Conservation (phyloP, 75 land plant genomes). For the Picea glauca region DNA sequence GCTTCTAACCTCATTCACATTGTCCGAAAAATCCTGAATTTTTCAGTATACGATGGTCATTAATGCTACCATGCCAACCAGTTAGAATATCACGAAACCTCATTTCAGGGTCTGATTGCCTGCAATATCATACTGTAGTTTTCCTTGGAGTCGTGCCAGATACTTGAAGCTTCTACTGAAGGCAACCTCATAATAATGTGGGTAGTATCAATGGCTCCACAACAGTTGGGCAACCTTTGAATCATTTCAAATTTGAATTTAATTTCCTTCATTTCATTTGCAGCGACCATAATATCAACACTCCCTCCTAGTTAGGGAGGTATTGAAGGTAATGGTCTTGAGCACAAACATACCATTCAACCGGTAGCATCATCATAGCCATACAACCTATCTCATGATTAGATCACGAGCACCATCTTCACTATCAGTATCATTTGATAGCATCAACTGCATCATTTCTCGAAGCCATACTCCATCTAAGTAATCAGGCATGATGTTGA, state of each 20-base stretch:
- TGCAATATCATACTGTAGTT: constrained; percentile 84
- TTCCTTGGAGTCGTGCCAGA: constrained; percentile 59
- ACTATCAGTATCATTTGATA: no score
- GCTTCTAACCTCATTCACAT: constrained; percentile 52
- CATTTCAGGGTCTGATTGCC: constrained; percentile 63
- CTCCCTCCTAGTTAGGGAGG: not conserved
- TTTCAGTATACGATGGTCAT: constrained; percentile 38
- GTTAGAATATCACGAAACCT: constrained; percentile 70
- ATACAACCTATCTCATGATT: no score
- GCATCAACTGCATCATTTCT: no score
- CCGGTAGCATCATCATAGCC: no score
- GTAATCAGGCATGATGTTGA: no score
- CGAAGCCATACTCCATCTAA: no score
- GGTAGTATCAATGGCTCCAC: constrained; percentile 75
- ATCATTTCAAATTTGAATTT: constrained; percentile 59
- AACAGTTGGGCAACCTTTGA: constrained; percentile 71
- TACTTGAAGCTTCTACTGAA: constrained; percentile 38
- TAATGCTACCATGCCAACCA: constrained; percentile 73
- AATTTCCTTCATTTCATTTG: constrained; percentile 46
- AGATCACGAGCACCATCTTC: no score
- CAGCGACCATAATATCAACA: not conserved
- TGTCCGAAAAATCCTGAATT: constrained; percentile 57
- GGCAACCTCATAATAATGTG: constrained; percentile 63
- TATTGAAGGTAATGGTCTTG: no score
- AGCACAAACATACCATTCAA: no score